phyloP scores from a whole-genome alignment of 116 monocot species.

The Posidonia oceanica region DNA sequence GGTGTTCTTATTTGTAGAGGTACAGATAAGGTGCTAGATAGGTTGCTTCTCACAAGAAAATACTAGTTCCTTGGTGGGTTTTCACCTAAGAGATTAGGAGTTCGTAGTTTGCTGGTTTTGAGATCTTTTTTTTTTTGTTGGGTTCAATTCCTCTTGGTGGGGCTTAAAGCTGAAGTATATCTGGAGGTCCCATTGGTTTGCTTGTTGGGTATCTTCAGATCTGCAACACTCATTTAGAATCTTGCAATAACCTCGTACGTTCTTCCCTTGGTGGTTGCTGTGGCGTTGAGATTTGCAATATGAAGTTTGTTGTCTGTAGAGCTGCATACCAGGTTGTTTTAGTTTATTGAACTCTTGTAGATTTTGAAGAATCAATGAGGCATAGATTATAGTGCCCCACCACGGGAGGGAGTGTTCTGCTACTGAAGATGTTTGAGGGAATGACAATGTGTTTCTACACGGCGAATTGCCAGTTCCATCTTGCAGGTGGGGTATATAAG shows the following conservation, averaged over 20 bases:
- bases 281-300: too few relatives aligned
- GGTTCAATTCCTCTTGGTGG: not conserved
- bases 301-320: not conserved
- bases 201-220: not conserved
- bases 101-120: not conserved
- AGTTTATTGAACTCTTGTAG: not conserved
- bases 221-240: not conserved
- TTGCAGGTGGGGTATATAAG: constrained; percentile 8
- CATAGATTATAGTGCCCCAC: not conserved
- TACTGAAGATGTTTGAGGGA: constrained; percentile 26
- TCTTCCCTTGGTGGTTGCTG: not conserved
- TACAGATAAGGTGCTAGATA: not conserved
- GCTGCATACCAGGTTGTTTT: not conserved
- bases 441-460: constrained; percentile 13
- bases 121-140: not conserved
- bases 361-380: not conserved
- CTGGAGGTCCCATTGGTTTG: not conserved
- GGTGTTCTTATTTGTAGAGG: not conserved
- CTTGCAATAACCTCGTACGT: not conserved
- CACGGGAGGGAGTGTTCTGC: not conserved
- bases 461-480: constrained; percentile 9
- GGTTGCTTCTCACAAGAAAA: not conserved
- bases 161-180: not conserved
- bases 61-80: not conserved
- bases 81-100: not conserved